Base-by-base conservation (phyloP, 192 early-diverging fungal genomes). In the Gaertneriomyces sp. region DNA sequence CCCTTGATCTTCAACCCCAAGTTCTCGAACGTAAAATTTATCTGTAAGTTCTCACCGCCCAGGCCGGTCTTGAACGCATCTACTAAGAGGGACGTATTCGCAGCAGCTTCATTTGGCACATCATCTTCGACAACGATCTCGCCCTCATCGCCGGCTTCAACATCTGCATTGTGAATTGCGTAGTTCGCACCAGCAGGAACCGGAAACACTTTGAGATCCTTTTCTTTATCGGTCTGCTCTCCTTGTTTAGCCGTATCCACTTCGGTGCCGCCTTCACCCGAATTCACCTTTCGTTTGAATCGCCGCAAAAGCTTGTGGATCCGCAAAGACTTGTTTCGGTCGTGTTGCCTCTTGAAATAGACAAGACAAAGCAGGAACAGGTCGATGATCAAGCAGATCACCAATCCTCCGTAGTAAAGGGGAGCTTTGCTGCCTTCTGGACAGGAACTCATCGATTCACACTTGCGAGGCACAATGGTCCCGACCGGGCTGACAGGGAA, bases 1-100 rank as follows among this genome's bases (percentile, higher is more conserved):
- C 12, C 69, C 45, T 69, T 70, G 6, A 81, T 50, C 58, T 66
- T 64, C 44, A 82, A 39, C 17, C 69, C 59, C 54, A 82, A 25
- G 44, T 69, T 66, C 25, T 78, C 60, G 58, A 80, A 82, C 17
- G 50, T 38, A 50, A 82, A 72, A 41, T 79, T 58, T 61, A 81
- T 71, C 10, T 68, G 63, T 43, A 78, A 12, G 42, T 11, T 46
- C 20, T 25, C 14, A 3, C 43, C 51, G 42, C 51, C 53, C 12
- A 44, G 43, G 41, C 57, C 58, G 41, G 49, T 6, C 38, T 14
- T 17, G 17, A 61, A 60, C 4, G 58, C 67, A 11, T 58, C 40
- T 12, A 59, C 65, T 5, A 59, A 20, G 12, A 49, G 12, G 12
- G 56, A 46, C 71, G 54, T 25, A 55, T 55, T 55, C 14, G 16